phyloP scores from a whole-genome alignment of 176 grass and related monocot species.

The Alloteropsis semialata region DNA sequence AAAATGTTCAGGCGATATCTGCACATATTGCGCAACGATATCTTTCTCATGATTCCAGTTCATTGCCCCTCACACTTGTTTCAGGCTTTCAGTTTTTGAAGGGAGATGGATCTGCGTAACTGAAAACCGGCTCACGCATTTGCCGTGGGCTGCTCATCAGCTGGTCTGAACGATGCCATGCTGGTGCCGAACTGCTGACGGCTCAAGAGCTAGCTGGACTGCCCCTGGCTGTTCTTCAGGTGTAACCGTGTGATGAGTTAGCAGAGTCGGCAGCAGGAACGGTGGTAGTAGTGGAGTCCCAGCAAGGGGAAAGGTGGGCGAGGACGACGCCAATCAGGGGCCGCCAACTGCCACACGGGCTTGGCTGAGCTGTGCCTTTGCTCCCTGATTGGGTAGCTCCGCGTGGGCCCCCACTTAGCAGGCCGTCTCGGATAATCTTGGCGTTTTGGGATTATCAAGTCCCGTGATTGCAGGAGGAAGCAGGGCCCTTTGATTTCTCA shows the following conservation, averaged over 20 bases:
- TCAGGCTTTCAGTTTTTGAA: neutral
- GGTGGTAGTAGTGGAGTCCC: neutral
- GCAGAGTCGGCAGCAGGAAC: neutral
- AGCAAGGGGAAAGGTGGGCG: neutral
- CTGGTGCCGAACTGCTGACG: neutral
- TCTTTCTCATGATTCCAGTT: constrained; percentile 22
- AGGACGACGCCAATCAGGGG: constrained; percentile 16
- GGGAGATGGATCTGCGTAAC: constrained; percentile 7
- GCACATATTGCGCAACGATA: neutral
- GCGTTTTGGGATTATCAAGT: neutral
- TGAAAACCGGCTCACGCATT: constrained; percentile 40
- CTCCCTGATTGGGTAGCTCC: constrained; percentile 18
- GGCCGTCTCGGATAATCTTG: neutral
- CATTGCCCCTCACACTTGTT: constrained; percentile 13
- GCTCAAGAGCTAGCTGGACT: neutral
- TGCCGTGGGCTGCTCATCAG: constrained; percentile 46
- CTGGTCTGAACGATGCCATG: constrained; percentile 10
- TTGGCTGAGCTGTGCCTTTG: constrained; percentile 15
- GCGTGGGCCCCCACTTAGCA: constrained; percentile 1
- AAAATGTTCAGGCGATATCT: no score
- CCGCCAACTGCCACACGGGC: neutral
- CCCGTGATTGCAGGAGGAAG: neutral
- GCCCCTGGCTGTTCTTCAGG: constrained; percentile 4
- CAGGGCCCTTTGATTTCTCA: no score
- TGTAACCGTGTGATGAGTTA: neutral